Percentiles rank a stretch among this genome's conserved stretches.
Evolutionary conservation across 2,329 filamentous ascomycete genomes (phyloP).

Genomic region (Didymella lethalis): DNA sequence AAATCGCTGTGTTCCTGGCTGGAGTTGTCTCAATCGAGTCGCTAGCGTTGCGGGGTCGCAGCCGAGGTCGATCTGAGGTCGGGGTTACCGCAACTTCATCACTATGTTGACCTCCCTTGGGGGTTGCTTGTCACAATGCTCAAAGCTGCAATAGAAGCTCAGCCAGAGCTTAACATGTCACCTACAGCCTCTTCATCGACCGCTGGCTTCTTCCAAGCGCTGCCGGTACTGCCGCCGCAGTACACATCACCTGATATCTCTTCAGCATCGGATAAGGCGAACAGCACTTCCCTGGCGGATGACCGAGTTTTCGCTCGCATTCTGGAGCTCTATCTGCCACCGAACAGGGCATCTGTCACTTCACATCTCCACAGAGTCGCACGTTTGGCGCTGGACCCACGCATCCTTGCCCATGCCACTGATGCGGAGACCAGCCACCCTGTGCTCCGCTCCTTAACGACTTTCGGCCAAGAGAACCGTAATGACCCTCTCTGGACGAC

Average conservation of each 20-base stretch:
- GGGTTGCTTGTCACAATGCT: conserved; percentile 2
- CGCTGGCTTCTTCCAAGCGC: conserved; percentile 43
- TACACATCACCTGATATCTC: conserved; percentile 26
- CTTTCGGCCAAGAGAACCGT: conserved; percentile 64
- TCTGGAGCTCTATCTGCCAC: conserved; percentile 35
- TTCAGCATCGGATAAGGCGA: neutral
- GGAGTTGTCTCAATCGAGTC: neutral
- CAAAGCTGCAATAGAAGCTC: conserved; percentile 13
- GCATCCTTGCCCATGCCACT: conserved; percentile 20
- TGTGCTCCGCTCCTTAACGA: conserved; percentile 66
- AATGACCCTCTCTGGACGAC: conserved; percentile 68
- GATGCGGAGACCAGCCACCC: conserved; percentile 73
- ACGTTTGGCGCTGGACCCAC: conserved; percentile 31
- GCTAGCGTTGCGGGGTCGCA: conserved; percentile 12
- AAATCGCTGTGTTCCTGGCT: neutral
- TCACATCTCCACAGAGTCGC: conserved; percentile 32
- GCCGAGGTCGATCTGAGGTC: conserved; percentile 8
- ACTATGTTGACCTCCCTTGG: neutral
- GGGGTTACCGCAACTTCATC: conserved; percentile 5
- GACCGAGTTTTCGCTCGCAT: conserved; percentile 36
- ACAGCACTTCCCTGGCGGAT: conserved; percentile 19
- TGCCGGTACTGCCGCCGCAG: conserved; percentile 37
- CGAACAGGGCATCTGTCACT: conserved; percentile 20
- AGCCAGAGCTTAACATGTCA: conserved; percentile 30
- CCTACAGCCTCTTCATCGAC: conserved; percentile 37